phyloP scores from a whole-genome alignment of 495 filamentous ascomycete species.

The Tuber indicum region DNA sequence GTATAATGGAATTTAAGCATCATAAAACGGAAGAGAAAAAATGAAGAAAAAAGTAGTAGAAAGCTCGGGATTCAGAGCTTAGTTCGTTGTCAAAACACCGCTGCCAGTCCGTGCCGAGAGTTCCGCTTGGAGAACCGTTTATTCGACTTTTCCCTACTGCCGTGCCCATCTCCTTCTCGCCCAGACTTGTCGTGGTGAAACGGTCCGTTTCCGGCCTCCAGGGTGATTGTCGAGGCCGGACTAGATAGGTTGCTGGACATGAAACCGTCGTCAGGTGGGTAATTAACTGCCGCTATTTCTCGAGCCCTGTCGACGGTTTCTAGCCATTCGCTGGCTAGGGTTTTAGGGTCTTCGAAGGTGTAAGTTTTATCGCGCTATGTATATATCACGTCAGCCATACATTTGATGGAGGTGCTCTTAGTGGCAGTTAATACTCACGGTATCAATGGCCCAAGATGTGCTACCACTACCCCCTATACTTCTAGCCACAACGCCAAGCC shows the following conservation, averaged over 20 bases:
- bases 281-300: conserved; percentile 40
- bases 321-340: conserved; percentile 44
- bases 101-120: conserved; percentile 40
- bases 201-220: conserved; percentile 33
- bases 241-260: conserved; percentile 40
- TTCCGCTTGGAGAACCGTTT: conserved; percentile 40
- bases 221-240: conserved; percentile 39
- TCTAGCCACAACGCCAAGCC: conserved; percentile 66
- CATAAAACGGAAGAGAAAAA: background rate
- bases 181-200: conserved; percentile 24
- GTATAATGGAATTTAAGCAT: conserved; percentile 2
- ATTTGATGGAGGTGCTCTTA: conserved; percentile 19
- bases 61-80: background rate
- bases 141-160: conserved; percentile 18
- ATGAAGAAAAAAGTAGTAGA: background rate
- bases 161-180: conserved; percentile 22
- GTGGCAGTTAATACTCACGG: conserved; percentile 55
- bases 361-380: conserved; percentile 77
- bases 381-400: conserved; percentile 29
- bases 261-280: conserved; percentile 40
- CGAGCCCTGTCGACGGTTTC: conserved; percentile 40
- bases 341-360: conserved; percentile 85
- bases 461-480: conserved; percentile 76
- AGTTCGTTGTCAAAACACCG: conserved; percentile 39
- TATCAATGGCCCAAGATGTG: conserved; percentile 85